Conservation (phyloP, 2,329 filamentous ascomycete species). For the Nothomitra cinnamomea region DNA sequence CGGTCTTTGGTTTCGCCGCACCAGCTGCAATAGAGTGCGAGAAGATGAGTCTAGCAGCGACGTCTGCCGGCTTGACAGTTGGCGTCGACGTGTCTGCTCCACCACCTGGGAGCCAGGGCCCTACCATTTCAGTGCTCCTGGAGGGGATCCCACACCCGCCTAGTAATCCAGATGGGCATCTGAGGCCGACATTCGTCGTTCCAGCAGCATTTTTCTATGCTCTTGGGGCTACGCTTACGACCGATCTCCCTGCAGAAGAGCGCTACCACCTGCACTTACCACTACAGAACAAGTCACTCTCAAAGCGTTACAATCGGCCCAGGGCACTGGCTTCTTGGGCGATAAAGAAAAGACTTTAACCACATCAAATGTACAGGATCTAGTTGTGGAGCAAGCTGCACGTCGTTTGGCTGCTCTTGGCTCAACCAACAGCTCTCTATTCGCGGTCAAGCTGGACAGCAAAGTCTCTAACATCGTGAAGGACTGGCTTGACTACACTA, state of each 20-base stretch:
- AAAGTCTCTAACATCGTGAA: no score
- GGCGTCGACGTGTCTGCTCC: not conserved
- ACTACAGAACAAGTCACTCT: not conserved
- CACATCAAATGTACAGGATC: no score
- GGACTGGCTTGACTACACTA: no score
- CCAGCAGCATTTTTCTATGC: not conserved
- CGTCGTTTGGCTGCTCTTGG: not conserved
- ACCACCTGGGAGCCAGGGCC: not conserved
- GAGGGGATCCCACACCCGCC: no score
- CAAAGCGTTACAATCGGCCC: not conserved
- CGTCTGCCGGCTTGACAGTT: no score
- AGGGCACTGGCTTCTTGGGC: not conserved
- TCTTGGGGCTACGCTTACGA: not conserved
- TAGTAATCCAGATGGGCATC: no score
- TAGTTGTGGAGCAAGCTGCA: not conserved
- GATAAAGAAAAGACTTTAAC: not conserved
- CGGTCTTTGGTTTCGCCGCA: not conserved
- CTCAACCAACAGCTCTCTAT: not conserved
- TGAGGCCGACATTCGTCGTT: not conserved
- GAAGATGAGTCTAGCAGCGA: no score
- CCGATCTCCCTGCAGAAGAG: not conserved
- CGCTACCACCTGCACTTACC: not conserved
- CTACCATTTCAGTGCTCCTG: not conserved
- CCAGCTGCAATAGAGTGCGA: not conserved
- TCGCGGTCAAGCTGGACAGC: no score